These are phyloP conservation scores for Fusarium floridanum DNA, from an alignment of 2,329 filamentous ascomycete genomes.

Conservation along the genomic window DNA sequence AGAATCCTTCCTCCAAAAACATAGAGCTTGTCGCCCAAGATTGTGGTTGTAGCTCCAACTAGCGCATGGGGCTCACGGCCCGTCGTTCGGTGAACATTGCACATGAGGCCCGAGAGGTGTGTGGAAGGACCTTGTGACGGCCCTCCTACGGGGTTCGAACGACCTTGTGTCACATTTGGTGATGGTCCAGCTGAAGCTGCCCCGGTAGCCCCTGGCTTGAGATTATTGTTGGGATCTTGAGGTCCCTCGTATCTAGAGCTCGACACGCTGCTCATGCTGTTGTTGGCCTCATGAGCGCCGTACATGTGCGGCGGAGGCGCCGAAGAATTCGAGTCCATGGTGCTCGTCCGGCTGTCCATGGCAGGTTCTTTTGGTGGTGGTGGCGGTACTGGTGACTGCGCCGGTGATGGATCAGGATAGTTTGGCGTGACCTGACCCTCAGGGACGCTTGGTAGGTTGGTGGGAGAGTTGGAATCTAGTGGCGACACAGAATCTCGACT, in stretches of 20 bases:
- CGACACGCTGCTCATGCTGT: constrained; percentile 62
- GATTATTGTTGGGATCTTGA: constrained; percentile 60
- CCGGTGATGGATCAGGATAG: constrained; percentile 22
- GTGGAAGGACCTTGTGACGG: constrained; percentile 64
- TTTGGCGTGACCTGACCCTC: constrained; percentile 50
- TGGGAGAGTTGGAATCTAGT: constrained; percentile 49
- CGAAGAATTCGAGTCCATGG: constrained; percentile 62
- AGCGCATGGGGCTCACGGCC: constrained; percentile 91
- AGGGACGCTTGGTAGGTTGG: constrained; percentile 47
- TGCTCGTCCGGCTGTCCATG: constrained; percentile 59
- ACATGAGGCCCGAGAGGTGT: constrained; percentile 76
- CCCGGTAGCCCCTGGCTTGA: constrained; percentile 66
- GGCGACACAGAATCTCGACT: constrained; percentile 43
- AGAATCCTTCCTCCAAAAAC: constrained; percentile 94
- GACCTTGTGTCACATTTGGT: constrained; percentile 60
- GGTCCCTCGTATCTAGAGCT: constrained; percentile 60
- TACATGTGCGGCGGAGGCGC: constrained; percentile 55
- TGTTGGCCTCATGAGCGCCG: constrained; percentile 50
- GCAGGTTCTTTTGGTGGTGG: constrained; percentile 51
- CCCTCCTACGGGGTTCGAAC: constrained; percentile 53
- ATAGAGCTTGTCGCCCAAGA: constrained; percentile 94
- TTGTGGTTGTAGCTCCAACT: constrained; percentile 94
- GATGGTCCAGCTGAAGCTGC: constrained; percentile 69
- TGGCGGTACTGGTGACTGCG: constrained; percentile 26
- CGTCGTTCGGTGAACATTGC: constrained; percentile 85